These are phyloP conservation scores for Knufia petricola DNA, from an alignment of 2,329 filamentous ascomycete species.

Conservation along the genomic window DNA sequence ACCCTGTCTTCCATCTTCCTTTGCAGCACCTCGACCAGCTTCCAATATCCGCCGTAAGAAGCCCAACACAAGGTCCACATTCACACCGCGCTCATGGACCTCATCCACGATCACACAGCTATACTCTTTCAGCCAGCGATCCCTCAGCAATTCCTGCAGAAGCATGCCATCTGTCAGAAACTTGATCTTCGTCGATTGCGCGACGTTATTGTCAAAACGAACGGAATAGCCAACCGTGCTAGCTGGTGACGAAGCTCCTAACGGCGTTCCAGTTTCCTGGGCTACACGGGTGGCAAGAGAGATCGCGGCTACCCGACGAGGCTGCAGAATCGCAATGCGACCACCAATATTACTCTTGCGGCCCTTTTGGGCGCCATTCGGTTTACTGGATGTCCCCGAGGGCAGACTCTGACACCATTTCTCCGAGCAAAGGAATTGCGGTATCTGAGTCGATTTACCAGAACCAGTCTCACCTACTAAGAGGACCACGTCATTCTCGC, in stretches of 20 bases:
- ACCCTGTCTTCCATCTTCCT: slow-evolving; percentile 56
- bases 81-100: slow-evolving; percentile 90
- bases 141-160: slow-evolving; percentile 81
- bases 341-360: slow-evolving; percentile 51
- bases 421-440: slow-evolving; percentile 74
- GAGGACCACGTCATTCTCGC: slow-evolving; percentile 63
- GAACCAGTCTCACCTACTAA: slow-evolving; percentile 91
- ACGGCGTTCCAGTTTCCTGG: slow-evolving; percentile 62
- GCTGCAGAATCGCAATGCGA: slow-evolving; percentile 88
- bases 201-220: slow-evolving; percentile 79
- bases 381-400: slow-evolving; percentile 24
- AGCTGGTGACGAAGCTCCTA: slow-evolving; percentile 49
- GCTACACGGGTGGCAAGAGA: slow-evolving; percentile 82
- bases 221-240: slow-evolving; percentile 83
- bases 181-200: slow-evolving; percentile 77
- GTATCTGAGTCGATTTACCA: slow-evolving; percentile 93
- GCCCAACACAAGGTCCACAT: slow-evolving; percentile 82
- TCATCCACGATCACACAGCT: slow-evolving; percentile 90
- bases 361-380: slow-evolving; percentile 19
- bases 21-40: slow-evolving; percentile 25
- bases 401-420: slow-evolving; percentile 65
- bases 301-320: slow-evolving; percentile 84
- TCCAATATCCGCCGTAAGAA: slow-evolving; percentile 70
- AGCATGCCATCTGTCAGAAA: slow-evolving; percentile 95
- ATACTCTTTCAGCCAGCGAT: slow-evolving; percentile 73